phyloP scores from a whole-genome alignment of 2,329 filamentous ascomycete species.

The Talaromyces funiculosus region DNA sequence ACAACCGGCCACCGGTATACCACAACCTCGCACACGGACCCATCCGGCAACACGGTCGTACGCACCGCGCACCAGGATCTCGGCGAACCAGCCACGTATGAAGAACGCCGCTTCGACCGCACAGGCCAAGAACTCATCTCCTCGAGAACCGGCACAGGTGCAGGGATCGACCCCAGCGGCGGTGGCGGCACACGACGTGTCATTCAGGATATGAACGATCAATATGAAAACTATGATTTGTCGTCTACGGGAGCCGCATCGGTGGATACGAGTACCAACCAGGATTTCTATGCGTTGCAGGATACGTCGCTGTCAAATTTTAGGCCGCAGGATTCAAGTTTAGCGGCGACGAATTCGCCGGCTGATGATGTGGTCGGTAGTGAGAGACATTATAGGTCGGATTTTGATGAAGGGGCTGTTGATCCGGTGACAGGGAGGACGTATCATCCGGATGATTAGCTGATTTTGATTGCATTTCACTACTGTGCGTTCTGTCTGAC shows the following conservation, averaged over 20 bases:
- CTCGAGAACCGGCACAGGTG: constrained; percentile 9
- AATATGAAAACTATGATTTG: constrained; percentile 9
- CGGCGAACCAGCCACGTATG: constrained; percentile 27
- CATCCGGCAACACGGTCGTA: constrained; percentile 28
- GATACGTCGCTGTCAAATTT: neutral
- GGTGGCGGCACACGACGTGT: constrained; percentile 22
- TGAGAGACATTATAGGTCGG: constrained; percentile 2
- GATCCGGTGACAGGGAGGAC: constrained; percentile 14
- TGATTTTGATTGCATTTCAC: neutral
- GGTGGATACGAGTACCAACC: constrained; percentile 3
- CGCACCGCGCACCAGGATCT: constrained; percentile 32
- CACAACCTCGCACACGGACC: constrained; percentile 28
- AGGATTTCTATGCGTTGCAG: neutral
- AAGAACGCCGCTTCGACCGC: constrained; percentile 30
- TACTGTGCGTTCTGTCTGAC: neutral
- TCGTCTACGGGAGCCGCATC: neutral
- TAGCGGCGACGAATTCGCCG: constrained; percentile 4
- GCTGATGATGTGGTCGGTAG: constrained; percentile 8
- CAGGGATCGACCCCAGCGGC: constrained; percentile 16
- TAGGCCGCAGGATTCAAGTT: neutral
- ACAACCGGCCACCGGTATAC: constrained; percentile 30
- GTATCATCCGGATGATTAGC: constrained; percentile 10
- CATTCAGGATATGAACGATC: constrained; percentile 19
- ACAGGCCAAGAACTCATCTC: constrained; percentile 26
- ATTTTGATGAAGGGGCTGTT: constrained; percentile 12